Base-by-base conservation (phyloP, 148 eudicot genomes). In the Rheum nobile region DNA sequence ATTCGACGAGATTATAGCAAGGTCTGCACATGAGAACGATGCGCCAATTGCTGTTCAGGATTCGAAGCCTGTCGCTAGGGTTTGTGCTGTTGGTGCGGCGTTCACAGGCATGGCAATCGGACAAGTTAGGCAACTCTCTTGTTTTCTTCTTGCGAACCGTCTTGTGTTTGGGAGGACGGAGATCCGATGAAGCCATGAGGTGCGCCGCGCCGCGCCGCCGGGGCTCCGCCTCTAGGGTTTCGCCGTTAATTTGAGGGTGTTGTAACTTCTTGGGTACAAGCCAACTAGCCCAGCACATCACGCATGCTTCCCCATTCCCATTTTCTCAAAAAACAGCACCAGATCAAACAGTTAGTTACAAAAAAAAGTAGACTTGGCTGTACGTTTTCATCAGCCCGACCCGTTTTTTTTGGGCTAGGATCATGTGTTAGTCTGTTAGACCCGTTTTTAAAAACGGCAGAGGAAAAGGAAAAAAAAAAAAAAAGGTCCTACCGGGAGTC, bases 401-500 rank as follows among this genome's bases (percentile, higher is more conserved):
- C n/a, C n/a, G n/a, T n/a, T n/a, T n/a, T n/a, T n/a, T n/a, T n/a
- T n/a, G n/a, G n/a, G n/a, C n/a, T n/a, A n/a, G n/a, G n/a, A n/a
- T n/a, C n/a, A n/a, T n/a, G n/a, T n/a, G n/a, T n/a, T n/a, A n/a
- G n/a, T n/a, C n/a, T n/a, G n/a, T 5, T 41, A 8, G 43, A 41
- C 10, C 43, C 43, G 43, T 41, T 41, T 41, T 8, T n/a, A n/a
- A n/a, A n/a, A n/a, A n/a, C n/a, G n/a, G n/a, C n/a, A n/a, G n/a
- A n/a, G n/a, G n/a, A n/a, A 41, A 41, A 41, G 6, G 10, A 17
- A 26, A 2, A 13, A 29, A 31, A 65, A 75, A 48, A 32, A 80
- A 71, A 54, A 12, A 93, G 94, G 96, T 93, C 97, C 98, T 80
- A 91, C 94, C 94, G 98, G 97, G 97, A 93, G 87, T 91, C 98